Base-by-base conservation (phyloP, 2,329 filamentous ascomycete genomes). In the Colletotrichum lentis region DNA sequence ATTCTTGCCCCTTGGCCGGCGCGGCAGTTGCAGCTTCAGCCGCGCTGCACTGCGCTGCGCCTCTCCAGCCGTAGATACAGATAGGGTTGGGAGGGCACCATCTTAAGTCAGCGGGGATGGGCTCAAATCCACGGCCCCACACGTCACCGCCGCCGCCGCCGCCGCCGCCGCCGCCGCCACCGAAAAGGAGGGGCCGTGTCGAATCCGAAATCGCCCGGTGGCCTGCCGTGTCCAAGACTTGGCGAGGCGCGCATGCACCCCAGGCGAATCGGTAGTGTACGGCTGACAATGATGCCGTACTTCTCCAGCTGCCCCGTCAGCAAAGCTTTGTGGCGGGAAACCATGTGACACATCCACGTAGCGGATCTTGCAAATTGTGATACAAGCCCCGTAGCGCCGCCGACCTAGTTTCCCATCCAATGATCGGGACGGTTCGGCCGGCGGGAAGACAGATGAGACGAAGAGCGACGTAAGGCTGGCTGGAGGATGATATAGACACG, bases 391-490 rank as follows among this genome's bases (percentile, higher is more conserved):
- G 54, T 55, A 65, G 65, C 65, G 49, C 54, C 55, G 35, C 54
- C 55, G 35, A 62, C 50, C n/a, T 44, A 44, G 22, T n/a, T n/a
- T 20, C 22, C 43, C 47, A n/a, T 59, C 61, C 61, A 49, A 64
- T 64, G 14, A 37, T 41, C 37, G 24, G 27, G 35, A 22, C 44
- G 65, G 35, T 20, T 65, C 49, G 55, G 61, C 27, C 62, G 37
- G 62, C 62, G 55, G 62, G 46, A 64, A 58, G 27, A 31, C 43
- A 60, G 62, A 65, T 60, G 62, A 60, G 62, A 68, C 65, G 50
- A 50, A 44, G 24, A 52, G 50, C 49, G 37, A 65, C 54, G 43
- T 60, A 52, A 55, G 54, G 65, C 55, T 56, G 55, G 41, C n/a
- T 14, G 24, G 37, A 47, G 14, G 47, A 44, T 50, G 53, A 49